Base-by-base conservation (phyloP, 495 filamentous ascomycete genomes). In the Xylaria palmicola region DNA sequence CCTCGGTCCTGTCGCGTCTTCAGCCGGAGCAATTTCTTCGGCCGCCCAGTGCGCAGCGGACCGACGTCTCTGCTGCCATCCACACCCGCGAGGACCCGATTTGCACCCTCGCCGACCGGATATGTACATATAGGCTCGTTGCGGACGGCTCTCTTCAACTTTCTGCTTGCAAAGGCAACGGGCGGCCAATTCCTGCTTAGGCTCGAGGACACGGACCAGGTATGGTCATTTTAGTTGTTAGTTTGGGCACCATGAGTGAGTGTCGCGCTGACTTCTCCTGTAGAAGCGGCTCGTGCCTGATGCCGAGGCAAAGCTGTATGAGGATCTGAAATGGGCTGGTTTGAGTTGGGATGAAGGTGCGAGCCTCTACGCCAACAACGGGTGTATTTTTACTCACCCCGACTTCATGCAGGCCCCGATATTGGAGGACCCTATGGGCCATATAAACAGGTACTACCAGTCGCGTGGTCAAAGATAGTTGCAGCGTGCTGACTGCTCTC, bases 191-290 rank as follows among this genome's bases (percentile, higher is more conserved):
- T 98, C 65, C 67, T 98, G 4, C 74, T 98, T 30, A 85, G 94
- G 50, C 85, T 98, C 63, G 94, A 98, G 79, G 94, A 98, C 70
- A 98, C 94, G 36, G 94, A 98, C 77, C 87, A 90, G 84, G 92
- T 96, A 68, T 69, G 67, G 37, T 17, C n/a, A 15, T 13, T 39
- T 39, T 1, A 17, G 6, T 19, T 53, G 27, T 15, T 34, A 5
- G 13, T 1, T 24, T 3, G 20, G 32, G 4, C n/a, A 51, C 17
- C 4, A 15, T 32, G 13, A 45, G 17, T 29, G 52, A 58, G 36
- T 48, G 43, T 6, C 40, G 19, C 62, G 47, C 62, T 66, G 40
- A 71, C 60, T 22, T 39, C 43, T 59, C 12, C 53, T n/a, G 13
- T 45, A 77, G 71, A 63, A 62, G 10, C 74, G 79, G 26, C 65